Base-by-base conservation (phyloP, 1,284 basidiomycete genomes). In the Erythrobasidium hasegawianum region DNA sequence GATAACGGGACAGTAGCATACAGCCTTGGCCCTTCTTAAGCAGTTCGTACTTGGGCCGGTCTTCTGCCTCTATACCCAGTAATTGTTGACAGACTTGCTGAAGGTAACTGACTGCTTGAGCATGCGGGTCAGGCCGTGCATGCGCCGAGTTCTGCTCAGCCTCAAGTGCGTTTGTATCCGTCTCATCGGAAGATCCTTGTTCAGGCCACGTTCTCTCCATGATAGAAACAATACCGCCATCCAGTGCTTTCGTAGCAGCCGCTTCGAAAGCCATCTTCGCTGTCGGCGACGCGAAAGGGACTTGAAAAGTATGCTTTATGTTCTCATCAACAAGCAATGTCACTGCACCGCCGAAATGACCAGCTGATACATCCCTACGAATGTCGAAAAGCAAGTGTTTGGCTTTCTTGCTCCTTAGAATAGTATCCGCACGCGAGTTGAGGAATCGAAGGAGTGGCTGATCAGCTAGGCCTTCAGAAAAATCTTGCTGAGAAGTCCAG, bases 11-110 rank as follows among this genome's bases (percentile, higher is more conserved):
- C 16, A 14, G 14, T 47, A 16, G 16, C 50, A 7, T 29, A 53
- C 50, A 24, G 7, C 18, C 26, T 16, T 53, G 20, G 7, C 26
- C 50, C 26, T 27, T 53, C 20, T 16, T 20, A 5, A 26, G 24
- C 20, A 58, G 53, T 2, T 65, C 62, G 14, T 57, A 58, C 8
- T 13, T 40, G 2, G 62, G 45, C 24, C 40, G 33, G 10, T 64
- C 38, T 4, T 26, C 13, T 18, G 41, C 41, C 26, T 65, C 55
- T 7, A 29, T 22, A 14, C 56, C 62, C 10, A 65, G 13, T 18
- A 65, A 24, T 18, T 52, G 20, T 26, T 65, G 62, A 38, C 62
- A 65, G 20, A 58, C 49, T 27, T 65, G 62, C n/a, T 65, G 56
- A 4, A 65, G 54, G 47, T 58, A 58, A 47, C 62, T 65, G 39